phyloP scores from a whole-genome alignment of 306 rosid species.

The cucumber (Cucumis sativus) region DNA sequence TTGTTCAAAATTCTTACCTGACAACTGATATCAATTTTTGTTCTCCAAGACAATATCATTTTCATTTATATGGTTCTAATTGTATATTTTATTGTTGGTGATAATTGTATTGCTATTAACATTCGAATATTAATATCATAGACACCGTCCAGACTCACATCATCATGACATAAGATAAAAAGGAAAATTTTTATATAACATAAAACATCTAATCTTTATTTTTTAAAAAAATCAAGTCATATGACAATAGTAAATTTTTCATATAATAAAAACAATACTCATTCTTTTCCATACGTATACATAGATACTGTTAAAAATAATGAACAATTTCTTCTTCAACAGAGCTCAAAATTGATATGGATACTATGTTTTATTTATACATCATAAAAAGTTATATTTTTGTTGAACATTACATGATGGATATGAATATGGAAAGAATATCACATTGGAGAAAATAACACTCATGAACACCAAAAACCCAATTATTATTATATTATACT shows the following conservation, averaged over 20 bases:
- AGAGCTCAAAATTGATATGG: constrained; percentile 33
- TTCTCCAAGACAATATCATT: no score
- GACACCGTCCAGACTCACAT: no score
- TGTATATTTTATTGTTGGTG: constrained; percentile 11
- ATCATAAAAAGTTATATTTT: no score
- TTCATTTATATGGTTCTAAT: no score
- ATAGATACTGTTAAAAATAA: no score
- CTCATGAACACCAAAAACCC: constrained; percentile 8
- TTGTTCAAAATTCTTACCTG: constrained; percentile 1
- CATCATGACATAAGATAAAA: neutral
- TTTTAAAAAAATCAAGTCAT: no score
- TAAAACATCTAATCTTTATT: no score
- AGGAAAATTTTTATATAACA: no score
- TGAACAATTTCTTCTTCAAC: constrained; percentile 22
- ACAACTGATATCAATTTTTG: constrained; percentile 5
- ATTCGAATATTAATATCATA: neutral
- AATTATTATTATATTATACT: constrained; percentile 5
- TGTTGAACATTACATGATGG: constrained; percentile 22
- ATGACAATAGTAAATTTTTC: no score
- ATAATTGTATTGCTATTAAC: constrained; percentile 35
- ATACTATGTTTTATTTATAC: no score
- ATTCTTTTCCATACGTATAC: no score
- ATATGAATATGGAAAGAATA: constrained; percentile 31
- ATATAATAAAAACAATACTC: no score
- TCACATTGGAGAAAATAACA: constrained; percentile 24